Base-by-base conservation (phyloP, 2,329 filamentous ascomycete species). In the Colletotrichum neosansevieriae region DNA sequence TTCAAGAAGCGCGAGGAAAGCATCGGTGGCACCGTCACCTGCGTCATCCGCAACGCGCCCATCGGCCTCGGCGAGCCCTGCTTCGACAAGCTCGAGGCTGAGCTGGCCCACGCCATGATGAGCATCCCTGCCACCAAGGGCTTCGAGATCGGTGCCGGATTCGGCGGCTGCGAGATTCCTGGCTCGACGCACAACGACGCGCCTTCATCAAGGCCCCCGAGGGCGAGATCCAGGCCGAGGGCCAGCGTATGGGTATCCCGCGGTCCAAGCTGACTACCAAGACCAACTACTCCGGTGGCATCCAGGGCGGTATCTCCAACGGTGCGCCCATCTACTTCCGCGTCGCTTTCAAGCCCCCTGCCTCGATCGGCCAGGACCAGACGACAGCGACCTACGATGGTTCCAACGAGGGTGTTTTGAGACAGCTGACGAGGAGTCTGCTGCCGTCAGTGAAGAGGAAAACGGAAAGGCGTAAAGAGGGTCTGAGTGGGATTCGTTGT, bases 281-380 rank as follows among this genome's bases (percentile, higher is more conserved):
- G 83, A 98, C 95, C 29, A 98, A 98, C 84, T 94, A 97, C 84
- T 95, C 92, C 2, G 95, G 95, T 12, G 96, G 95, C 71, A 93
- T 98, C 73, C 95, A 98, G 83, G 96, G 95, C 49, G 95, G 95
- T 59, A 98, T 98, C 80, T 91, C 92, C 58, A 98, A 98, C 80
- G 96, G 95, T 66, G 93, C 93, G 42, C 91, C 91, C 67, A 94
- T 98, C 82, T 98, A 96, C 86, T 98, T 98, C 88, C 90, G 92
- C 58, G 91, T 97, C 5, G 94, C 89, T 15, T 98, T 98, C 89
- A 98, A 98, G 86, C 93, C 95, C 10, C 90, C 95, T 3, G 94
- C 95, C 34, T 98, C 96, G 3, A 98, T 98, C 76, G 91, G 93
- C 51, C 92, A 95, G 81, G 92, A 92, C 49, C 95, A 98, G 83